phyloP scores from a whole-genome alignment of 2,329 filamentous ascomycete species.

The Helotiales sp. region DNA sequence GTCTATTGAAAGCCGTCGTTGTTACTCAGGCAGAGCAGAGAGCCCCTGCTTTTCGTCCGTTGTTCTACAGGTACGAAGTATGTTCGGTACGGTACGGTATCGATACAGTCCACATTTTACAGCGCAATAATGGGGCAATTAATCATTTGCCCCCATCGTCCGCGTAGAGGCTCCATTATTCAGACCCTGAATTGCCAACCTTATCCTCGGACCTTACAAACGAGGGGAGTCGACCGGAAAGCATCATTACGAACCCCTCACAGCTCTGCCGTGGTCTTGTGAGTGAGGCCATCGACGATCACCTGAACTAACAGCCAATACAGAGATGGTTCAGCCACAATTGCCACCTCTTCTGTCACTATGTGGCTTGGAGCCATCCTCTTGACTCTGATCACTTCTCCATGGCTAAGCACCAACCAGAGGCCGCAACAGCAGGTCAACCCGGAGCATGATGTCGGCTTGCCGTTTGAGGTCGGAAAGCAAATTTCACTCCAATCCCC shows the following conservation, averaged over 20 bases:
- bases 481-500: neutral
- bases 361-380: conserved; percentile 8
- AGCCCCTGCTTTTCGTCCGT: conserved; percentile 1
- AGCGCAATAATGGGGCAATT: too few relatives aligned
- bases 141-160: neutral
- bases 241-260: neutral
- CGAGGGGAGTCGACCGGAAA: neutral
- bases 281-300: conserved; percentile 7
- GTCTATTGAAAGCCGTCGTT: neutral
- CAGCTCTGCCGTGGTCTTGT: neutral
- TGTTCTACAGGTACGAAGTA: neutral
- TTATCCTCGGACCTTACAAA: too few relatives aligned
- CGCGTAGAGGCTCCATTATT: neutral
- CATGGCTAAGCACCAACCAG: neutral
- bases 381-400: conserved; percentile 6
- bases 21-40: neutral
- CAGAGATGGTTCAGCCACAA: conserved; percentile 16
- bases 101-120: too few relatives aligned
- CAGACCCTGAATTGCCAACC: too few relatives aligned
- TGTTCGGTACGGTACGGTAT: too few relatives aligned
- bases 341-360: conserved; percentile 12
- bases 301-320: conserved; percentile 2
- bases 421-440: neutral
- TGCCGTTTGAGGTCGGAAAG: neutral
- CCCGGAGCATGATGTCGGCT: conserved; percentile 8